Conservation (phyloP, 2,329 filamentous ascomycete species). For the Penicillium vulpinum region DNA sequence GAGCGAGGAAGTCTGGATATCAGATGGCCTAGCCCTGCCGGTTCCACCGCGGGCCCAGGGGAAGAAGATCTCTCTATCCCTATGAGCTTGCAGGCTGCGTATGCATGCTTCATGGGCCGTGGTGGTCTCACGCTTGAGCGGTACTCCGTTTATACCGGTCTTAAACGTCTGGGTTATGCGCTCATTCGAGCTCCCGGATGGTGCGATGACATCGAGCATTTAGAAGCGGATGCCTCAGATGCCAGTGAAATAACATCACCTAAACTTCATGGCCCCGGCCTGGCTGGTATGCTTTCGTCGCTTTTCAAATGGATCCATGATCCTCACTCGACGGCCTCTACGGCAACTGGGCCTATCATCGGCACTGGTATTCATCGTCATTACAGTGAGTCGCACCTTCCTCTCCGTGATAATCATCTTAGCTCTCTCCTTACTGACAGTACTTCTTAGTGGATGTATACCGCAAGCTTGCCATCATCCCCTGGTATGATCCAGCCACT, state of each 20-base stretch:
- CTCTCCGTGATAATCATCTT: not conserved
- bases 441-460: conserved; percentile 68
- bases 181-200: conserved; percentile 68
- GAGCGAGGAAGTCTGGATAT: conserved; percentile 86
- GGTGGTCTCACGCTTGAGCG: conserved; percentile 69
- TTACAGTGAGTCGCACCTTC: conserved; percentile 45
- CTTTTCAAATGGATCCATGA: conserved; percentile 39
- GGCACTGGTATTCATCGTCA: conserved; percentile 55
- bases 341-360: conserved; percentile 51
- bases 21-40: conserved; percentile 67
- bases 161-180: conserved; percentile 80
- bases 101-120: conserved; percentile 76
- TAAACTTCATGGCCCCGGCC: conserved; percentile 19
- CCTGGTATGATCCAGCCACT: conserved; percentile 63
- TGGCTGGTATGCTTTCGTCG: conserved; percentile 33
- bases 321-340: conserved; percentile 24
- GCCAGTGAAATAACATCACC: conserved; percentile 2
- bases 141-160: conserved; percentile 82
- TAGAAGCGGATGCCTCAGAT: conserved; percentile 10
- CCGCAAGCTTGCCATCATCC: conserved; percentile 70
- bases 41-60: conserved; percentile 26
- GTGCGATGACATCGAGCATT: conserved; percentile 40
- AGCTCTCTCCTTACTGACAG: conserved; percentile 1
- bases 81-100: conserved; percentile 87
- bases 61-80: conserved; percentile 68